These are phyloP conservation scores for Fremontodendron californicum DNA, from an alignment of 345 rosid genomes.

Conservation along the genomic window DNA sequence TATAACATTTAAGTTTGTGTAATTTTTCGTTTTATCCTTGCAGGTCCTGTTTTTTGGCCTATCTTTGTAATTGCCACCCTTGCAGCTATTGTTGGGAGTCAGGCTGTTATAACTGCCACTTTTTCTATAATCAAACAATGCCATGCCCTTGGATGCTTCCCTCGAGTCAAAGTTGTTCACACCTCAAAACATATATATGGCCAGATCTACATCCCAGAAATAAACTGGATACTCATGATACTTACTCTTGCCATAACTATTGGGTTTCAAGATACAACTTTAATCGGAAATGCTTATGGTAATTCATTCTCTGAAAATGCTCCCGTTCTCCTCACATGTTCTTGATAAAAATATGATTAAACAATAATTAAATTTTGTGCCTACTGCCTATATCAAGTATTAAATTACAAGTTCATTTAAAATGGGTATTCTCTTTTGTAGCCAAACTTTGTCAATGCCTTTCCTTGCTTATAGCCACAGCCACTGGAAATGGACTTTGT, in stretches of 20 bases:
- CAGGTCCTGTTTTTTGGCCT: conserved; percentile 83
- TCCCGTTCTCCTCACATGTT: not conserved
- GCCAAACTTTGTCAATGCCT: not conserved
- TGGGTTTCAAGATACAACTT: conserved; percentile 72
- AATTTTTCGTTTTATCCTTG: conserved; percentile 26
- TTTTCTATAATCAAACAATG: conserved; percentile 89
- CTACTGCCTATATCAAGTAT: not conserved
- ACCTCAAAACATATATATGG: conserved; percentile 79
- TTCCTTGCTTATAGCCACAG: not conserved
- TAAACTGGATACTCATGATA: conserved; percentile 95
- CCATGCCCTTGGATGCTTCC: conserved; percentile 94
- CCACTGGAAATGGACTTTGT: not conserved
- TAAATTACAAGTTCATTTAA: not conserved
- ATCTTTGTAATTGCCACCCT: conserved; percentile 86
- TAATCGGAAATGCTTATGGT: conserved; percentile 96
- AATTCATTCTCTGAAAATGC: conserved; percentile 16
- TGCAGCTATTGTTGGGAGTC: conserved; percentile 90
- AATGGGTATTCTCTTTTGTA: not conserved
- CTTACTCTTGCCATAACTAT: conserved; percentile 76
- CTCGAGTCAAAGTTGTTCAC: conserved; percentile 91
- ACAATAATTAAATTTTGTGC: not conserved
- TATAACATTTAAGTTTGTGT: conserved; percentile 12
- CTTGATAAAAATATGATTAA: not conserved
- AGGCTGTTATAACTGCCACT: conserved; percentile 83
- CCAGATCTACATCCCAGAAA: conserved; percentile 93